These are phyloP conservation scores for Venturia carpophila DNA, from an alignment of 2,329 filamentous ascomycete species.

Conservation along the genomic window DNA sequence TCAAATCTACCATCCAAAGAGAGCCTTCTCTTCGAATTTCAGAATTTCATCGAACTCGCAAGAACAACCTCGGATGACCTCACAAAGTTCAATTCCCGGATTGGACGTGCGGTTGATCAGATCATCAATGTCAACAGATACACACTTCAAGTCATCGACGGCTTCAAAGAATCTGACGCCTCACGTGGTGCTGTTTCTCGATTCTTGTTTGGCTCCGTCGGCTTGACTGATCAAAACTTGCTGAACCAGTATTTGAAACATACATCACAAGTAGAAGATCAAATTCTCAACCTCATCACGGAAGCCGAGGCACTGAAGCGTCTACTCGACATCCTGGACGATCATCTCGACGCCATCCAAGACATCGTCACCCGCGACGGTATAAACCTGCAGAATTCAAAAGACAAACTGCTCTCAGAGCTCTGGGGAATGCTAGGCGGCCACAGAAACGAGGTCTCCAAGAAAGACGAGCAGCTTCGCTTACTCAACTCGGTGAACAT, in stretches of 20 bases:
- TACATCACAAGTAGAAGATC: constrained; percentile 59
- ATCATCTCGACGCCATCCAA: constrained; percentile 61
- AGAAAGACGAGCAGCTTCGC: constrained; percentile 54
- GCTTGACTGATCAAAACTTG: constrained; percentile 54
- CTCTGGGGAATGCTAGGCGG: constrained; percentile 70
- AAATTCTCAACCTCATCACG: constrained; percentile 58
- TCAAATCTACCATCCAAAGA: constrained; percentile 59
- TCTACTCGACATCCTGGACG: constrained; percentile 60
- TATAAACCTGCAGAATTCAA: constrained; percentile 48
- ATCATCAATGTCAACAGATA: constrained; percentile 69
- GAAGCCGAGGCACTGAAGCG: constrained; percentile 62
- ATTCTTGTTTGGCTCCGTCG: constrained; percentile 43
- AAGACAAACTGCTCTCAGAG: constrained; percentile 58
- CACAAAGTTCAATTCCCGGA: constrained; percentile 67
- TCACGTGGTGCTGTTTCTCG: constrained; percentile 33
- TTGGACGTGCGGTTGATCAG: constrained; percentile 64
- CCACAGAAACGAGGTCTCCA: constrained; percentile 49
- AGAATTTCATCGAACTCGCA: constrained; percentile 65
- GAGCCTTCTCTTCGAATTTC: constrained; percentile 67
- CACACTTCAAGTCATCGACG: constrained; percentile 62
- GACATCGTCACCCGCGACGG: constrained; percentile 59
- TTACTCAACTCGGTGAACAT: constrained; percentile 58
- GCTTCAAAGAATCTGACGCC: constrained; percentile 42
- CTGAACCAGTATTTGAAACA: constrained; percentile 70
- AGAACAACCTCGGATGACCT: constrained; percentile 57